phyloP scores from a whole-genome alignment of 2,329 filamentous ascomycete genomes.

The Pseudogymnoascus sp. region DNA sequence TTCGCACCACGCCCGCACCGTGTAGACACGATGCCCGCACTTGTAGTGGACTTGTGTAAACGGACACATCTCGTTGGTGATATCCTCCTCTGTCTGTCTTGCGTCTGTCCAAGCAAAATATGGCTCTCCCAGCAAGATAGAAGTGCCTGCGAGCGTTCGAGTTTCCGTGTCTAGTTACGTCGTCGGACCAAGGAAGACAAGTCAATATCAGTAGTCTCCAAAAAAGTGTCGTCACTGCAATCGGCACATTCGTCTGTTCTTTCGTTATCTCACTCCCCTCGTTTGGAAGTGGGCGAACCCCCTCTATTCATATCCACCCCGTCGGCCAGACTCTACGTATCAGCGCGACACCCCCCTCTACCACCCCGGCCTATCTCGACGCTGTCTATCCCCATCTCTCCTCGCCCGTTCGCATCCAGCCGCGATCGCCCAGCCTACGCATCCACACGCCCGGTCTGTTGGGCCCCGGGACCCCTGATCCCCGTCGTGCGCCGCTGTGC shows the following conservation, averaged over 20 bases:
- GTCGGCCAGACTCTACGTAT: neutral
- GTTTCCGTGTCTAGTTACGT: neutral
- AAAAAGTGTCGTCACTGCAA: neutral
- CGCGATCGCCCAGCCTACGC: neutral
- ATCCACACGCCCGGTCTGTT: neutral
- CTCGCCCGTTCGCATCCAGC: neutral
- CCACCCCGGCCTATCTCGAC: neutral
- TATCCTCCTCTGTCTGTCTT: neutral
- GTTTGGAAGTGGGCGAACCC: neutral
- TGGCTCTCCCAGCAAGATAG: neutral
- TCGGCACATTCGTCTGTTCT: neutral
- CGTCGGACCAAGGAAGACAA: neutral
- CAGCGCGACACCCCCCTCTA: neutral
- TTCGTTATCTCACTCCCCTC: neutral
- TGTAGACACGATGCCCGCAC: slow-evolving; percentile 46
- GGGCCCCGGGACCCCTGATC: slow-evolving; percentile 1
- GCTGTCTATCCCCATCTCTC: neutral
- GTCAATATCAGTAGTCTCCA: neutral
- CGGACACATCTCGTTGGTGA: slow-evolving; percentile 41
- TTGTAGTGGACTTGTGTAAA: slow-evolving; percentile 50
- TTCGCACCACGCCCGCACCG: slow-evolving; percentile 46
- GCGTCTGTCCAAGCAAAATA: neutral
- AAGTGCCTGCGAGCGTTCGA: neutral
- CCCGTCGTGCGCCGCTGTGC: neutral
- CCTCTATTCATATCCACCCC: slow-evolving; percentile 3